A percentile compares a stretch with the other conserved stretches of the same genome.
Evolutionary conservation across 805 yeast species (phyloP).

Genomic region (Metschnikowia bowlesiae): DNA sequence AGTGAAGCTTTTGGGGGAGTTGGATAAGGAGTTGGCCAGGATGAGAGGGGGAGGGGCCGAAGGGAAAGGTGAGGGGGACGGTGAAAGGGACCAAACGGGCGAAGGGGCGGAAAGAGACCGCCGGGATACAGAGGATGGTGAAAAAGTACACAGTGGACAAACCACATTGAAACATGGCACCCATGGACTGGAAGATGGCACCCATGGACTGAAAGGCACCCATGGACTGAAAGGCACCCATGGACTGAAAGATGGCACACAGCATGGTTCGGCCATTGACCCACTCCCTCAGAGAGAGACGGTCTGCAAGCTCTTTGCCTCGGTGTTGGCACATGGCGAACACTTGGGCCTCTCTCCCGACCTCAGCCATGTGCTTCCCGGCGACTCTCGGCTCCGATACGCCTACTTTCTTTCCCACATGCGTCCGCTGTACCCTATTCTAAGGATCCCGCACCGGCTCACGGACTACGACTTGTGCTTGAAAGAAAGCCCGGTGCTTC

Average conservation of each 20-base stretch:
- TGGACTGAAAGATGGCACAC: no score
- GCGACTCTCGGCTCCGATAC: constrained; percentile 33
- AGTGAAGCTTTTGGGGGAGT: constrained; percentile 7
- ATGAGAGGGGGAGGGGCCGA: neutral
- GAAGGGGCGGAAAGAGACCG: neutral
- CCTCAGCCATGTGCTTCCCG: constrained; percentile 6
- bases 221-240: no score
- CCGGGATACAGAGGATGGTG: neutral
- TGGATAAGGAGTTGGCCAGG: constrained; percentile 3
- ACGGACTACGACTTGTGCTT: constrained; percentile 38
- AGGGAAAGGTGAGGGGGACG: no score
- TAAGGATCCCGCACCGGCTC: constrained; percentile 34
- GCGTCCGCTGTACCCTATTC: constrained; percentile 46
- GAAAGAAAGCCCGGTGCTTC: constrained; percentile 40
- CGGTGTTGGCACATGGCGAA: neutral
- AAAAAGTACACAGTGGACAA: neutral
- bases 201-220: no score
- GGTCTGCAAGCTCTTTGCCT: neutral
- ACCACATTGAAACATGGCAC: no score
- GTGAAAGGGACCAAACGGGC: neutral
- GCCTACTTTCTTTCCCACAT: constrained; percentile 34
- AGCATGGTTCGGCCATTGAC: no score
- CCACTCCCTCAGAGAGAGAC: neutral
- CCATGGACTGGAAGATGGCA: no score
- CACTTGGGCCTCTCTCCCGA: neutral